Evolutionary conservation across 768 basidiomycete species (phyloP).

Genomic region (Pisolithus sp.): DNA sequence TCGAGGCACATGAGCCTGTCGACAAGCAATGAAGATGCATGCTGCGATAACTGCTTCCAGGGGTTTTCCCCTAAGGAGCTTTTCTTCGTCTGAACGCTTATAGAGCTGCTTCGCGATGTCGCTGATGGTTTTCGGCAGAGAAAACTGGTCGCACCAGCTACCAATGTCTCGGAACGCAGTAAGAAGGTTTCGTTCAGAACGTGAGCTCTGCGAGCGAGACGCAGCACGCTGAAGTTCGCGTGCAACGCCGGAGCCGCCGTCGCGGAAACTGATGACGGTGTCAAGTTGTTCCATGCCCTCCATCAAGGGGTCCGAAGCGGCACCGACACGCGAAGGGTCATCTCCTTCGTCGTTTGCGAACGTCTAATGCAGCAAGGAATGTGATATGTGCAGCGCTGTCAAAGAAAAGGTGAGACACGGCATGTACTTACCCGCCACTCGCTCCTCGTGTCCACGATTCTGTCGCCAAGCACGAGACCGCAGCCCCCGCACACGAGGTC

Average conservation of each 20-base stretch:
- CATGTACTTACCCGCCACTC: constrained; percentile 84
- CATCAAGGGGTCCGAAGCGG: constrained; percentile 86
- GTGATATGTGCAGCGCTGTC: constrained; percentile 18
- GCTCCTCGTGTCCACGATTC: constrained; percentile 94
- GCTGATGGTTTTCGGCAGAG: constrained; percentile 87
- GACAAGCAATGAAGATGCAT: constrained; percentile 96
- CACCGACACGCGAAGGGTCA: constrained; percentile 99
- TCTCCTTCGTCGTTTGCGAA: constrained; percentile 99
- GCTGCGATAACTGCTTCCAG: constrained; percentile 93
- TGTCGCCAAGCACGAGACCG: constrained; percentile 92
- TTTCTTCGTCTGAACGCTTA: constrained; percentile 95
- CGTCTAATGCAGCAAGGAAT: constrained; percentile 49
- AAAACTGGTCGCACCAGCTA: constrained; percentile 93
- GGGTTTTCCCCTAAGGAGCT: constrained; percentile 84
- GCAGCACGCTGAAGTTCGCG: constrained; percentile 91
- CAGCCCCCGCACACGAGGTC: constrained; percentile 94
- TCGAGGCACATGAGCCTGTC: constrained; percentile 90
- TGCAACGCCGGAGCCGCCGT: constrained; percentile 90
- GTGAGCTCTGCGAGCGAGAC: constrained; percentile 68
- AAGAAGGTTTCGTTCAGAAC: constrained; percentile 79
- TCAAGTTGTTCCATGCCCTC: constrained; percentile 94
- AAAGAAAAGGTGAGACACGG: constrained; percentile 8
- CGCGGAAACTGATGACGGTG: constrained; percentile 91
- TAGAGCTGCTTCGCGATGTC: constrained; percentile 96
- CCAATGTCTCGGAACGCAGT: constrained; percentile 88